phyloP scores from a whole-genome alignment of 2,329 filamentous ascomycete species.

The Beauveria caledonica region DNA sequence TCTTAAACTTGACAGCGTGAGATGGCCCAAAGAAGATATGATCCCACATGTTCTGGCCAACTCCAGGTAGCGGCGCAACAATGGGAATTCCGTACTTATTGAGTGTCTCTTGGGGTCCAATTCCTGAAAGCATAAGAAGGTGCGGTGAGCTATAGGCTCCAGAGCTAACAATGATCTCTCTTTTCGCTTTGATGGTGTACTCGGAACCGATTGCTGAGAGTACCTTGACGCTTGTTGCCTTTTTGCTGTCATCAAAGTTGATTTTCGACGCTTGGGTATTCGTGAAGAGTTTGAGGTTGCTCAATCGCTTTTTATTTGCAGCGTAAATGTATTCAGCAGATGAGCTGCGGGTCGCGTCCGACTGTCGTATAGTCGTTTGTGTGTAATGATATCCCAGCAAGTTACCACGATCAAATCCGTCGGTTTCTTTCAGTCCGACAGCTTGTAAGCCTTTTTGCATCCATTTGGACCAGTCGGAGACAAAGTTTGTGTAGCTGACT shows the following conservation, averaged over 20 bases:
- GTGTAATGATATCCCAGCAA: conserved; percentile 20
- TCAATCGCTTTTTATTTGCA: conserved; percentile 17
- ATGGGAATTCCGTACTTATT: conserved; percentile 32
- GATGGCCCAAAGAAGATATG: conserved; percentile 11
- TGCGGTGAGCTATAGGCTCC: conserved; percentile 26
- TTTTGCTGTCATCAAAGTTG: conserved; percentile 31
- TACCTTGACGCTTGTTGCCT: conserved; percentile 32
- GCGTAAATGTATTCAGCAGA: conserved; percentile 20
- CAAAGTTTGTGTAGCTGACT: conserved; percentile 21
- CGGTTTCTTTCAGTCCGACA: conserved; percentile 19
- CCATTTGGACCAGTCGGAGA: conserved; percentile 16
- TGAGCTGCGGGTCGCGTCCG: conserved; percentile 19
- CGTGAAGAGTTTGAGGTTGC: conserved; percentile 31
- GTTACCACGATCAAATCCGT: conserved; percentile 17
- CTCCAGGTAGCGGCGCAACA: background rate
- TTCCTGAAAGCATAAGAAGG: conserved; percentile 28
- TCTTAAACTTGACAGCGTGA: conserved; percentile 8
- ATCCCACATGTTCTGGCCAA: conserved; percentile 3
- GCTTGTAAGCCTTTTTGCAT: conserved; percentile 19
- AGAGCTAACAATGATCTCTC: conserved; percentile 13
- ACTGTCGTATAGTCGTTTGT: conserved; percentile 14
- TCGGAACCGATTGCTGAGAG: conserved; percentile 13
- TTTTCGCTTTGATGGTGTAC: conserved; percentile 14
- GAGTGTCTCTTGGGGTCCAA: conserved; percentile 25
- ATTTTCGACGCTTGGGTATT: conserved; percentile 36